Percentiles rank a stretch among this genome's conserved stretches.
These are phyloP conservation scores for Neurospora sp. DNA, from an alignment of 495 filamentous ascomycete species.

Conservation along the genomic window DNA sequence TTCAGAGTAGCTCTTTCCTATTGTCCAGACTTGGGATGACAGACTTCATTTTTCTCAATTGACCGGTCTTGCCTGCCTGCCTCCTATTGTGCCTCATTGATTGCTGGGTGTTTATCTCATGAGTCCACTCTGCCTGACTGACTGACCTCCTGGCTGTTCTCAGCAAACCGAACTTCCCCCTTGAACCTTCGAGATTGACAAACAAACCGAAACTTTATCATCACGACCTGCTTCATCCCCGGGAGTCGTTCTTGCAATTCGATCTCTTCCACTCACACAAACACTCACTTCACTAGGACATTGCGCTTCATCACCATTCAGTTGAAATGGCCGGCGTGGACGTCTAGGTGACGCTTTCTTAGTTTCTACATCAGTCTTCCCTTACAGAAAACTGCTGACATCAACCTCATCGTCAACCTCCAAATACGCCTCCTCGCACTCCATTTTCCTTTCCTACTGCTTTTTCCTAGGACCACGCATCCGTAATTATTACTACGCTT, in stretches of 20 bases:
- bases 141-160: background rate
- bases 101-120: background rate
- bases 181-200: background rate
- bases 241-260: background rate
- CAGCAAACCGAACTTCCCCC: background rate
- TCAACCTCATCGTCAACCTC: background rate
- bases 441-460: background rate
- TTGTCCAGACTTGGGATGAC: background rate
- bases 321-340: background rate
- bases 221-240: background rate
- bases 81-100: background rate
- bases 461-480: background rate
- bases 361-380: background rate
- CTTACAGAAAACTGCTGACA: background rate
- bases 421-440: background rate
- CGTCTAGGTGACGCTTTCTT: background rate
- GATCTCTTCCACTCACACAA: background rate
- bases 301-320: background rate
- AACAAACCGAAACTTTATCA: background rate
- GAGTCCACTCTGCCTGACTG: background rate
- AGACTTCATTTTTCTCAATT: background rate
- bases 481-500: conserved; percentile 3
- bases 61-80: background rate
- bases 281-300: background rate
- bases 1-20: background rate